Base-by-base conservation (phyloP, 768 basidiomycete genomes). In the Hysterangium stoloniferum region DNA sequence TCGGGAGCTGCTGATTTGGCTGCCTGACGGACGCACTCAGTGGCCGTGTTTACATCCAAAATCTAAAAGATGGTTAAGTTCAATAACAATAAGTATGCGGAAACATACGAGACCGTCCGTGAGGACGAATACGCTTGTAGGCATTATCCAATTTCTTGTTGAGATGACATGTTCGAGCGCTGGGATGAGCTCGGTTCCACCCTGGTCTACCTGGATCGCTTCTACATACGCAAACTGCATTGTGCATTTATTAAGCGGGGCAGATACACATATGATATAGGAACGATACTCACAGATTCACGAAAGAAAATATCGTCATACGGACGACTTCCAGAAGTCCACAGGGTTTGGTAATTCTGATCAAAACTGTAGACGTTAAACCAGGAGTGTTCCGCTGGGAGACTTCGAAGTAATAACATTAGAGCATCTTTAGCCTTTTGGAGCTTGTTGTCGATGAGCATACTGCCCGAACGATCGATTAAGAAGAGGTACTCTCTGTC, bases 291-390 rank as follows among this genome's bases (percentile, higher is more conserved):
- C n/a, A n/a, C n/a, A n/a, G n/a, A n/a, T 19, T 31, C 28, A 17
- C 8, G 13, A n/a, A 45, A 17, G 22, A 5, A 31, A 15, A 17
- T 15, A 32, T 31, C n/a, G n/a, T n/a, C 28, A 17, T 33, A 45
- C 12, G 11, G 28, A 19, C 3, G 2, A 19, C 44, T 45, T 17
- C n/a, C 3, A 20, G 24, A n/a, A n/a, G n/a, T n/a, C 44, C 48
- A 49, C 9, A 42, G 38, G 17, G 49, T 27, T 6, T 13, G 2
- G 24, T 15, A 51, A 8, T 24, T 4, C 15, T 9, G 6, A 13
- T 40, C 47, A 24, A 83, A 84, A 47, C 73, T 74, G 48, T 77
- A 68, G n/a, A 84, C 66, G 45, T 84, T 84, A 66, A 84, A 78
- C 1, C 45, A 56, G 0, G 78, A 73, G 4, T 66, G 65, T 0